A percentile compares a stretch with the other conserved stretches of the same genome.
Conservation (phyloP, 306 rosid genomes). For the Castanea sativa region DNA sequence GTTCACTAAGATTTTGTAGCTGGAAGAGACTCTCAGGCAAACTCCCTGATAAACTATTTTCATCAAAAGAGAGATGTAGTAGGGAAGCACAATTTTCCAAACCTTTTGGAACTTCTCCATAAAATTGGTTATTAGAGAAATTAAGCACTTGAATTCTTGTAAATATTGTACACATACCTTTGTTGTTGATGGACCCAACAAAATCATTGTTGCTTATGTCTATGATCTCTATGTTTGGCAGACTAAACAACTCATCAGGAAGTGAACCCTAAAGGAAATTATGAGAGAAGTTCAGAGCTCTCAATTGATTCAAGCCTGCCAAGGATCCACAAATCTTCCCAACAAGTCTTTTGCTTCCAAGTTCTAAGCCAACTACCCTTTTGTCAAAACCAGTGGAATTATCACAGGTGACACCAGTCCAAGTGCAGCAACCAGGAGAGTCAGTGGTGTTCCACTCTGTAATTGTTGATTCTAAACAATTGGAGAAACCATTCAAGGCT, state of each 20-base stretch:
- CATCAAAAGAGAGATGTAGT: not conserved
- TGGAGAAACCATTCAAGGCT: no score
- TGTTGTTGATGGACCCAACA: not conserved
- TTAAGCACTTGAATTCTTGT: not conserved
- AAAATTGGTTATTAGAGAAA: constrained; percentile 6
- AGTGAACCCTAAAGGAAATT: constrained; percentile 7
- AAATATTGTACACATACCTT: constrained; percentile 12
- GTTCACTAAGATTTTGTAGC: not conserved
- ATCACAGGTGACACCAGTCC: constrained; percentile 27
- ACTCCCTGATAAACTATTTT: not conserved
- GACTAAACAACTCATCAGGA: not conserved
- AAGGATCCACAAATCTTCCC: constrained; percentile 20
- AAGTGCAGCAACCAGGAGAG: constrained; percentile 28
- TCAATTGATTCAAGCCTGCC: constrained; percentile 18
- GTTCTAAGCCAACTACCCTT: constrained; percentile 24
- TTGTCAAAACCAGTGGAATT: not conserved
- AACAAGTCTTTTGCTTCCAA: not conserved
- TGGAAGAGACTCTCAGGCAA: not conserved
- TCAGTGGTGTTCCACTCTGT: constrained; percentile 16
- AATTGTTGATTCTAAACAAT: not conserved
- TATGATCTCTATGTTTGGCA: constrained; percentile 21
- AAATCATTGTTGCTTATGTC: constrained; percentile 28
- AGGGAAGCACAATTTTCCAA: constrained; percentile 13
- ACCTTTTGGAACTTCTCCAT: constrained; percentile 11
- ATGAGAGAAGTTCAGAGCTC: constrained; percentile 21